Percentiles rank a stretch among this genome's conserved stretches.
Conservation (phyloP, 2,329 filamentous ascomycete species). For the Diaporthe destruens region DNA sequence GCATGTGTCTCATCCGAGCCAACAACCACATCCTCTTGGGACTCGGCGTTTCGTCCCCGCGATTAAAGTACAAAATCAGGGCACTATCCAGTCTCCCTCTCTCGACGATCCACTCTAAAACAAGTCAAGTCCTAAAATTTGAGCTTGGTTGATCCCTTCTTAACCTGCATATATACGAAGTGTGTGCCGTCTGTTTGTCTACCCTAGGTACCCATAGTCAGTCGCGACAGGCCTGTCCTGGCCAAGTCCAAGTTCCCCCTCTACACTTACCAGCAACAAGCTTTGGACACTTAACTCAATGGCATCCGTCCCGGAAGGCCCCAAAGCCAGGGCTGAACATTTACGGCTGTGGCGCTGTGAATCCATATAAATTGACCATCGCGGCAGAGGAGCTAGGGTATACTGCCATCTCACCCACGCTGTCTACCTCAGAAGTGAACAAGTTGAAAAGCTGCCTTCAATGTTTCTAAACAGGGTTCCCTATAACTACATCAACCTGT, state of each 20-base stretch:
- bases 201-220: too few relatives aligned
- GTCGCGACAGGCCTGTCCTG: too few relatives aligned
- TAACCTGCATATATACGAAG: too few relatives aligned
- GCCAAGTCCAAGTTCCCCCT: too few relatives aligned
- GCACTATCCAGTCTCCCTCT: background rate
- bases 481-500: slow-evolving; percentile 45
- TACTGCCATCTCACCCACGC: background rate
- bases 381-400: slow-evolving; percentile 46
- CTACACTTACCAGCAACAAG: background rate
- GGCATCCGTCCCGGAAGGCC: slow-evolving; percentile 42
- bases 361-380: slow-evolving; percentile 45
- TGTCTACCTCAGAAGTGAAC: accelerated
- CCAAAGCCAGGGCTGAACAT: slow-evolving; percentile 46
- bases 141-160: too few relatives aligned
- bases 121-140: background rate
- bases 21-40: background rate
- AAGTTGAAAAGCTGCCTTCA: too few relatives aligned
- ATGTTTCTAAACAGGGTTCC: slow-evolving; percentile 37
- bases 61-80: background rate
- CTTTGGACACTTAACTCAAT: background rate
- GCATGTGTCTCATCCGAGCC: background rate
- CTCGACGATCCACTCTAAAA: background rate
- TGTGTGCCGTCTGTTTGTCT: too few relatives aligned
- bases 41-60: background rate
- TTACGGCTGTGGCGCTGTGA: slow-evolving; percentile 43